phyloP scores from a whole-genome alignment of 257 asterid genomes.

The Linderniella brevidens region DNA sequence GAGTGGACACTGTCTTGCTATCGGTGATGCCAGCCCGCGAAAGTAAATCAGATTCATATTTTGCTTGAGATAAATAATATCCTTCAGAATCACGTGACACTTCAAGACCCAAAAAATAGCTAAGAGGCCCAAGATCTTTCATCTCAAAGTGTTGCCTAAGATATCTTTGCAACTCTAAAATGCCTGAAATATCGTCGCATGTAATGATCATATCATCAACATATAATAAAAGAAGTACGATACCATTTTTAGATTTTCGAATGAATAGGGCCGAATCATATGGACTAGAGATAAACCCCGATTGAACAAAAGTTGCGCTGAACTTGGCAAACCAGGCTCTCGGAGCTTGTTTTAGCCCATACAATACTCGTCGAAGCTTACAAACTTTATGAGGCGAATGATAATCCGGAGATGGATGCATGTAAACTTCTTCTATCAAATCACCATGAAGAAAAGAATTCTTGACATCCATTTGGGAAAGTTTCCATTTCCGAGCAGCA shows the following conservation, averaged over 20 bases:
- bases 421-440: neutral
- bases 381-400: slow-evolving; percentile 3
- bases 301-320: neutral
- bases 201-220: slow-evolving; percentile 2
- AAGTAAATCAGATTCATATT: neutral
- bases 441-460: slow-evolving; percentile 1
- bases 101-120: neutral
- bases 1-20: neutral
- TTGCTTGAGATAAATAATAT: neutral
- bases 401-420: neutral
- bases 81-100: neutral
- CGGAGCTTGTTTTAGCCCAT: slow-evolving; percentile 3
- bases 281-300: neutral
- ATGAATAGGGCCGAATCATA: neutral
- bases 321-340: neutral
- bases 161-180: neutral
- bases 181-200: neutral
- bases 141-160: neutral
- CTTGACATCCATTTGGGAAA: neutral
- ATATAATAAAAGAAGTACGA: neutral
- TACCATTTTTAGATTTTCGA: neutral
- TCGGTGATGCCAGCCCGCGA: neutral
- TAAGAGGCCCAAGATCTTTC: neutral
- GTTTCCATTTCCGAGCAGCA: neutral
- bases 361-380: neutral